phyloP scores from a whole-genome alignment of 2,329 filamentous ascomycete genomes.

The Fonsecaea monophora region DNA sequence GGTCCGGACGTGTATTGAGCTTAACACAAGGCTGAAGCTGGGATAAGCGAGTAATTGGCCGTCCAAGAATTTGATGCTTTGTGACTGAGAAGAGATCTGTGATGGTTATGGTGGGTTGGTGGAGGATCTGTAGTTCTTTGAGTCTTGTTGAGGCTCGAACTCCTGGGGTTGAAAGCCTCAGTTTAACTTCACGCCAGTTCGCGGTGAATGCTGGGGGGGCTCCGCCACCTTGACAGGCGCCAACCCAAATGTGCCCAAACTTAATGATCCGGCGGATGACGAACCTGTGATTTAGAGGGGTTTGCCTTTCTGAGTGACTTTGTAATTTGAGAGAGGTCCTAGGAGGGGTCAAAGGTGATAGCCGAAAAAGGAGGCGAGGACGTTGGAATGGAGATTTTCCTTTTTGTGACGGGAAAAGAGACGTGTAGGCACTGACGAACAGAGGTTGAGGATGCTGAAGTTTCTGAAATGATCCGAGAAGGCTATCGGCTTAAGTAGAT shows the following conservation, averaged over 20 bases:
- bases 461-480: conserved; percentile 1
- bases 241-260: conserved; percentile 20
- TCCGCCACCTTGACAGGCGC: conserved; percentile 20
- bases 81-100: background rate
- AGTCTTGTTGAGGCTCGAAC: conserved; percentile 6
- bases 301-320: background rate
- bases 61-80: background rate
- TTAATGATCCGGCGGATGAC: conserved; percentile 10
- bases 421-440: background rate
- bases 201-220: conserved; percentile 8
- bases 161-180: conserved; percentile 1
- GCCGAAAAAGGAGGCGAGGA: background rate
- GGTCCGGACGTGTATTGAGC: background rate
- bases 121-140: background rate
- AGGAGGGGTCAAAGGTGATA: background rate
- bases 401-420: background rate
- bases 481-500: conserved; percentile 1
- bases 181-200: conserved; percentile 17
- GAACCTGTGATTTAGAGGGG: background rate
- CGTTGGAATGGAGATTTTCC: conserved; percentile 1
- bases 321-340: background rate
- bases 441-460: background rate
- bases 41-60: background rate
- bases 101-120: background rate
- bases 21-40: background rate